Base-by-base conservation (phyloP, 768 basidiomycete species). In the Naganishia vaughanmartiniae region DNA sequence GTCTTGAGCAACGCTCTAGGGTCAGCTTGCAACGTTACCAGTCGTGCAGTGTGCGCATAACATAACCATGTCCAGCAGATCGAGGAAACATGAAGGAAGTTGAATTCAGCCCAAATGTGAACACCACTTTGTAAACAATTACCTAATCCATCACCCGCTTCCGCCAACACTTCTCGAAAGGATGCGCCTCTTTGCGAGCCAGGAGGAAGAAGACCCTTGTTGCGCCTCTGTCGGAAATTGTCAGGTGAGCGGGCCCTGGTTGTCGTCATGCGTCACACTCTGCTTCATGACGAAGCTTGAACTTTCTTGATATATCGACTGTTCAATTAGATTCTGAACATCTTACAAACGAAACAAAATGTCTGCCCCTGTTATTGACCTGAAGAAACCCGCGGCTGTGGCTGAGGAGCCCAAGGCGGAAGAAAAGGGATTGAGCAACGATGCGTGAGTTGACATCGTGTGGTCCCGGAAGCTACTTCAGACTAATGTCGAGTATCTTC, bases 361-460 rank as follows among this genome's bases (percentile, higher is more conserved):
- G 68, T n/a, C 68, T 34, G 55, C 68, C 33, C 45, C 68, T 26
- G 65, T 34, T 54, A 54, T 53, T 45, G 65, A 66, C 31, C 30
- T 48, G 36, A 57, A 79, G 72, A 75, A 74, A 67, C 72, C 72
- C 15, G 74, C 76, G 42, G 68, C 72, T n/a, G 70, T 69, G 21
- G 74, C 74, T 26, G 70, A 65, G 48, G 70, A 74, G 65, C 58
- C 75, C 63, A 76, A 77, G 72, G 68, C 71, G 39, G 76, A 76
- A 69, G 78, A 79, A 70, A 79, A 81, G 74, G 79, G 79, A 42
- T 74, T 81, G 57, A 74, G 67, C 55, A 78, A 79, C 69, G 81
- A 81, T 75, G 77, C 73, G 79, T 81, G 69, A 70, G 81, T 67
- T 28, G 10, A 7, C n/a, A 26, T 4, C 10, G 3, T 21, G 42